phyloP scores from a whole-genome alignment of 345 rosid species.

The Laguncularia racemosa region DNA sequence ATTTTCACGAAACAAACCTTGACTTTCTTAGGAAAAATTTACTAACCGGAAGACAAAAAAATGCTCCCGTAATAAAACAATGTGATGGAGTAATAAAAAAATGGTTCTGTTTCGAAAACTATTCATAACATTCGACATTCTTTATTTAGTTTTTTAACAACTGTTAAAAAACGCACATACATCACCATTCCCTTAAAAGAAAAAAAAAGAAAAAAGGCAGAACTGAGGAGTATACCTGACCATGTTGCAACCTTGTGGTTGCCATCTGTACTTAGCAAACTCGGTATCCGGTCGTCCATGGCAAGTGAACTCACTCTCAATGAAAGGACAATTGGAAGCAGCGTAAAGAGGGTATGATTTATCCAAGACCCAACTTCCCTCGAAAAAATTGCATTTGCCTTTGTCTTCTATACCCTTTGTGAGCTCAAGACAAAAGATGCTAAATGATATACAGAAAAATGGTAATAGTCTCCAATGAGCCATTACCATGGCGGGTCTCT shows the following conservation, averaged over 20 bases:
- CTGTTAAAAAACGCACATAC: no score
- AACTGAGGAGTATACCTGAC: constrained; percentile 25
- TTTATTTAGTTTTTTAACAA: no score
- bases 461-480: not conserved
- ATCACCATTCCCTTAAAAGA: not conserved
- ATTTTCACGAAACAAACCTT: no score
- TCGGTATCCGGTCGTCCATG: constrained; percentile 67
- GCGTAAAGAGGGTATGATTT: constrained; percentile 53
- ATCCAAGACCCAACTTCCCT: constrained; percentile 69
- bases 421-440: constrained; percentile 2
- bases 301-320: constrained; percentile 58
- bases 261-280: constrained; percentile 61
- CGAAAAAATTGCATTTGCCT: constrained; percentile 41
- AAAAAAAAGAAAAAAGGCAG: not conserved
- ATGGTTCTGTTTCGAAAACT: no score
- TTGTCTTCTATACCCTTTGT: constrained; percentile 3
- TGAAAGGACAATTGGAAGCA: constrained; percentile 56
- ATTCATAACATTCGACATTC: not conserved
- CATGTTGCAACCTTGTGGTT: constrained; percentile 52
- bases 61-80: no score
- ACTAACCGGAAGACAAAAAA: no score
- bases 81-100: no score
- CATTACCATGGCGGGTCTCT: not conserved
- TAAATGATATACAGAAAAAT: not conserved
- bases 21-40: no score